Base-by-base conservation (phyloP, 768 basidiomycete genomes). In the Galerina sulciceps region DNA sequence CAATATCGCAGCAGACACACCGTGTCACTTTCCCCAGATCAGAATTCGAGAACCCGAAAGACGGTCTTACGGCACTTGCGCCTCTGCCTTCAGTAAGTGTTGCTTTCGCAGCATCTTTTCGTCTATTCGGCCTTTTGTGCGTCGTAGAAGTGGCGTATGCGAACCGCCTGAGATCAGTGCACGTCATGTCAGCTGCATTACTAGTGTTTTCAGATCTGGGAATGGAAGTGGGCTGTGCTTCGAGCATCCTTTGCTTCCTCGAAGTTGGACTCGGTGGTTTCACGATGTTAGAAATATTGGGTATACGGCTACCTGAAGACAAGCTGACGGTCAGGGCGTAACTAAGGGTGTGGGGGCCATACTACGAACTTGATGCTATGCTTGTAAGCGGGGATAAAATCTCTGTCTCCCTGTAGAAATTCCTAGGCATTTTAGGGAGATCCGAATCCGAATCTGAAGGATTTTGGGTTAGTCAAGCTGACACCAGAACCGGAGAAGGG, bases 1-100 rank as follows among this genome's bases (percentile, higher is more conserved):
- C 71, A 13, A 80, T 67, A 20, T 85, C 82, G 63, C 91, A 93
- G 37, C 81, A 78, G 43, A 91, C 76, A 64, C 91, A 93, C 64
- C 76, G 83, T 10, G 73, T 69, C 1, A 93, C 67, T 22, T 68
- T 79, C 1, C 68, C 67, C 4, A 91, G 67, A 22, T 88, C 76
- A 3, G 71, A 55, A 42, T 82, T 79, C 0, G 82, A 70, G 58
- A 87, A 76, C 46, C 79, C 77, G 13, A 66, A 65, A 0, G 68
- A 57, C 50, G 73, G 61, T 38, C 5, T 10, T 41, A 26, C 26
- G 3, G 49, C 17, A 11, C 6, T 17, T 10, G 41, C 9, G 15
- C 23, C 40, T 22, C 14, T 14, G 9, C 34, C 23, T 34, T 26
- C 9, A 22, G 38, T 36, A 45, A 44, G 49, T 15, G 53, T 23